phyloP scores from a whole-genome alignment of 805 yeast genomes.

The Hemisphaericaspora nanyangensis region DNA sequence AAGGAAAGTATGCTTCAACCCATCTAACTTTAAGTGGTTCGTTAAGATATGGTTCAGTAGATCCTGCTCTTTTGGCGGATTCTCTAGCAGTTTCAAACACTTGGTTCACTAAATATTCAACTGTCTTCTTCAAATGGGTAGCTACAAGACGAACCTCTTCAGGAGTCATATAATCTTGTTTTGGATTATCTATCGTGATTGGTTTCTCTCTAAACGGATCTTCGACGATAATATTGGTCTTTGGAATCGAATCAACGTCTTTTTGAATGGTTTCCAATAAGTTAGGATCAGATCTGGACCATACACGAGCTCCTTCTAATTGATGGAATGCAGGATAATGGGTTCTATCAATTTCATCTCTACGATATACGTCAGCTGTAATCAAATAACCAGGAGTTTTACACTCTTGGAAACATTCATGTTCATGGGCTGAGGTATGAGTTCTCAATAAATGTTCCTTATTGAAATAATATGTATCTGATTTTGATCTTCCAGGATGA shows the following conservation, averaged over 20 bases:
- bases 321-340: slow-evolving; percentile 98
- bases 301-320: slow-evolving; percentile 91
- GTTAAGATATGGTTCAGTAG: slow-evolving; percentile 52
- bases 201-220: slow-evolving; percentile 55
- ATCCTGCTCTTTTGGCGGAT: slow-evolving; percentile 59
- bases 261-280: slow-evolving; percentile 34
- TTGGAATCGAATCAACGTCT: slow-evolving; percentile 66
- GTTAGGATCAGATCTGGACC: slow-evolving; percentile 56
- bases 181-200: slow-evolving; percentile 64
- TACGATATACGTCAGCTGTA: slow-evolving; percentile 91
- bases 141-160: slow-evolving; percentile 67
- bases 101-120: slow-evolving; percentile 78
- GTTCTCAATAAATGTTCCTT: slow-evolving; percentile 72
- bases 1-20: slow-evolving; percentile 95
- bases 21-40: slow-evolving; percentile 85
- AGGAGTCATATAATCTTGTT: slow-evolving; percentile 71
- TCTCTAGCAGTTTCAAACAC: slow-evolving; percentile 72
- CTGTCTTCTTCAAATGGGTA: slow-evolving; percentile 76
- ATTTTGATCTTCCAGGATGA: slow-evolving; percentile 89
- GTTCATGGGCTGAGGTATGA: slow-evolving; percentile 96
- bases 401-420: slow-evolving; percentile 67
- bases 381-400: slow-evolving; percentile 84
- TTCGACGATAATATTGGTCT: slow-evolving; percentile 67
- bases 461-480: slow-evolving; percentile 91
- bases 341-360: slow-evolving; percentile 92